These are phyloP conservation scores for Arthrobotrys sphaeroides DNA, from an alignment of 2,329 filamentous ascomycete genomes.

Conservation along the genomic window DNA sequence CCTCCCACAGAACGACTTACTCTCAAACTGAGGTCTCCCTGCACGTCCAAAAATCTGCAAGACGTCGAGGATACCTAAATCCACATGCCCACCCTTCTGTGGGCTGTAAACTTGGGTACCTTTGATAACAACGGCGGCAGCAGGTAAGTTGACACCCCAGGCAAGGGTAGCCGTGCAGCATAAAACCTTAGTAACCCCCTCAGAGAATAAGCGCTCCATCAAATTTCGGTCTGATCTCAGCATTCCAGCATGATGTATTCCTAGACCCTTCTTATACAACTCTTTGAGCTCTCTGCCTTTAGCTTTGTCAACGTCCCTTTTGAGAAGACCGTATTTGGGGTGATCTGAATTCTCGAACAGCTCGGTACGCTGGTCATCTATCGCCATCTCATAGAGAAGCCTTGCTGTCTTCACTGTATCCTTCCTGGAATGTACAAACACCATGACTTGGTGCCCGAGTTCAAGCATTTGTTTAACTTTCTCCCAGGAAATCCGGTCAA, in stretches of 20 bases:
- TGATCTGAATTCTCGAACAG: constrained; percentile 84
- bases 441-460: constrained; percentile 95
- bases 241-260: constrained; percentile 97
- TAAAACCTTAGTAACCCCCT: constrained; percentile 93
- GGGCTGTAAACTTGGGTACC: constrained; percentile 97
- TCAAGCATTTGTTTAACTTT: constrained; percentile 95
- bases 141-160: constrained; percentile 98
- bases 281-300: constrained; percentile 89
- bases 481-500: constrained; percentile 87
- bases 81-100: constrained; percentile 94
- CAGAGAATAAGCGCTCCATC: constrained; percentile 89
- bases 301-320: constrained; percentile 84
- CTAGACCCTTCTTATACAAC: constrained; percentile 86
- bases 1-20: neutral
- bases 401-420: constrained; percentile 91
- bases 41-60: constrained; percentile 98
- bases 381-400: constrained; percentile 84
- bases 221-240: constrained; percentile 90
- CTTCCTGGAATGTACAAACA: constrained; percentile 96
- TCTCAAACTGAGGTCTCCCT: constrained; percentile 92
- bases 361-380: constrained; percentile 79
- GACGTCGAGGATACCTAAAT: constrained; percentile 94
- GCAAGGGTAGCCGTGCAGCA: constrained; percentile 98
- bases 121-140: constrained; percentile 96
- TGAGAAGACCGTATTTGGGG: constrained; percentile 79